Evolutionary conservation across 306 rosid species (phyloP), one percentile per base, ranked within the genome.

Genomic region (Cucumis melo): DNA sequence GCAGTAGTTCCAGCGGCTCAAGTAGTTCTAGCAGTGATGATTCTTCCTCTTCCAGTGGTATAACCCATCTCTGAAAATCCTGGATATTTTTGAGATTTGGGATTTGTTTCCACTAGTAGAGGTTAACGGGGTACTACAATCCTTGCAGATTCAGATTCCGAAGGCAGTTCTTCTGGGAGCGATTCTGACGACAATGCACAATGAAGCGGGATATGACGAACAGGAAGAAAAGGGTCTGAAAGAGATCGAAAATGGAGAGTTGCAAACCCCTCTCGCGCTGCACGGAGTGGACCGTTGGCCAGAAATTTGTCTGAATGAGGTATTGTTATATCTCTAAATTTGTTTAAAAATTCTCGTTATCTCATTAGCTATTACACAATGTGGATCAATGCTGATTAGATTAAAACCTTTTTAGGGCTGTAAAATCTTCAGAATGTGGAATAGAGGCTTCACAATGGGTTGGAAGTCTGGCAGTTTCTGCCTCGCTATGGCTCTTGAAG

Each of bases 41-140:
- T 81, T 91, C 97, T 20, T 91, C 99, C 20, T 94, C 98, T 8
- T 94, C 97, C 16, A 94, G 97, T 70, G 99, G 97, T 91, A 94
- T 84, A 60, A 74, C 70, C 62, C 48, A 77, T 56, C 64, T 75
- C 65, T 39, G 57, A 75, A 32, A 75, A n/a, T 48, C 14, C 5
- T 76, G 72, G 79, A 50, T 38, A 21, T 51, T 75, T 38, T 38
- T 55, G 62, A 73, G n/a, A 39, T 75, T 27, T 58, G 56, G 36
- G 67, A 44, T 42, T 50, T 77, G 29, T 27, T 77, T 63, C 46
- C 41, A 44, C n/a, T 0, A 44, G 44, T 50, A 27, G 73, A 77
- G 80, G 60, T 13, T 29, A 77, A 61, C 21, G 42, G 34, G 55
- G 46, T 78, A 80, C 76, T 77, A 79, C 77, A 21, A 7, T 73